Evolutionary conservation across 306 rosid genomes (phyloP), one percentile per base, ranked within the genome.

Genomic region (Datisca glomerata): DNA sequence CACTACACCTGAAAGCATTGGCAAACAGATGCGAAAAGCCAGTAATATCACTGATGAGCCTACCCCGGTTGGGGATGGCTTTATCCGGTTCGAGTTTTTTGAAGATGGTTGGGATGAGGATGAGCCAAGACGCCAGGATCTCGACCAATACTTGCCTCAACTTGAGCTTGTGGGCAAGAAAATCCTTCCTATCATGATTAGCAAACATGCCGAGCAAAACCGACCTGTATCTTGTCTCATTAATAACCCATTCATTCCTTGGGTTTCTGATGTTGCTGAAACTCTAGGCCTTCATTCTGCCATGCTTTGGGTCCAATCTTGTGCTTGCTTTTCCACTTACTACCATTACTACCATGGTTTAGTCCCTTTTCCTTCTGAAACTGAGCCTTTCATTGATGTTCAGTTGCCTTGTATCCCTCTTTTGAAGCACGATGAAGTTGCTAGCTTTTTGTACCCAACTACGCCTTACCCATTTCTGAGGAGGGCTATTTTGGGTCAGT

Each of bases 11-110:
- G 61, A 59, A 11, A 38, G 6, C 8, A 39, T 53, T 3, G 89
- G 89, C 24, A 57, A 52, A 36, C 11, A 32, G 21, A 64, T 82
- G 65, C 12, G 36, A 51, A 44, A 39, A 10, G 78, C 79, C 10
- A 66, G 35, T 37, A 65, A 48, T 47, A 67, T 69, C 66, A 21
- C 37, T 8, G 65, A 66, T 35, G 47, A 67, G 6, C 18, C 28
- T 0, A 43, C 44, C 6, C 76, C 73, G 0, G 23, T 79, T 1
- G 86, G 94, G 0, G 51, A 57, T 0, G 94, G 83, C 11, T 79
- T 49, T 23, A 66, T 84, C 37, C 45, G 53, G 23, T 84, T 79
- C 20, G 66, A 79, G 1, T 79, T 76, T 53, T 76, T 77, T 21
- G 73, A 73, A 4, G 82, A 81, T 11, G 70, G 73, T 6, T 50